These are phyloP conservation scores for Betula pendula DNA, from an alignment of 306 rosid species.

Conservation along the genomic window DNA sequence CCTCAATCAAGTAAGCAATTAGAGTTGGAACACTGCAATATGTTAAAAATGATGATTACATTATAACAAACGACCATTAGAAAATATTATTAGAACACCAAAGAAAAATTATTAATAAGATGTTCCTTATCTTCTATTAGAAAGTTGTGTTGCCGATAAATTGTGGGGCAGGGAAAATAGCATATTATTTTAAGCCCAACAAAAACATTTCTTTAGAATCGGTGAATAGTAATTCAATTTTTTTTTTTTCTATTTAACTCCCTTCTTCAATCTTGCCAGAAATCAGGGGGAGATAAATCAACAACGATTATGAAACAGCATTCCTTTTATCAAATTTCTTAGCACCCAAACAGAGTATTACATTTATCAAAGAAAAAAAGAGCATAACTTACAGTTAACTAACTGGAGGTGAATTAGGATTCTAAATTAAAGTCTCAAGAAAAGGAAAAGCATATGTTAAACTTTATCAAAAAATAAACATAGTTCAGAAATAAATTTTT, in stretches of 20 bases:
- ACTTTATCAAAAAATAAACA: background rate
- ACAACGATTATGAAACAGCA: background rate
- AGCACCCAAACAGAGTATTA: background rate
- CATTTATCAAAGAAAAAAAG: background rate
- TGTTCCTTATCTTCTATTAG: background rate
- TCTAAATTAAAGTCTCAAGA: background rate
- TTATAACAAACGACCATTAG: background rate
- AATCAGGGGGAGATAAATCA: background rate
- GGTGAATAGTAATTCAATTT: background rate
- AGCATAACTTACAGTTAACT: background rate
- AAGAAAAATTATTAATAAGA: background rate
- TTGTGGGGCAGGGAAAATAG: background rate
- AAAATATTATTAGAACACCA: background rate
- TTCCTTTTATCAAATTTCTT: background rate
- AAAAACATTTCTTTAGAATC: background rate
- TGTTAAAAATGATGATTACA: background rate
- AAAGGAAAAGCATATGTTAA: background rate
- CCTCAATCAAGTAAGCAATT: background rate
- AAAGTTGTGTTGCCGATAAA: background rate
- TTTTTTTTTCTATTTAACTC: background rate
- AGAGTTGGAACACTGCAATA: background rate
- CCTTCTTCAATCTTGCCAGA: background rate
- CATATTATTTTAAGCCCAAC: too few relatives aligned
- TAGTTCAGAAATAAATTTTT: background rate
- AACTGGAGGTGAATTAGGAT: too few relatives aligned